phyloP scores from a whole-genome alignment of 1,284 basidiomycete genomes.

The Tilletia walkeri region DNA sequence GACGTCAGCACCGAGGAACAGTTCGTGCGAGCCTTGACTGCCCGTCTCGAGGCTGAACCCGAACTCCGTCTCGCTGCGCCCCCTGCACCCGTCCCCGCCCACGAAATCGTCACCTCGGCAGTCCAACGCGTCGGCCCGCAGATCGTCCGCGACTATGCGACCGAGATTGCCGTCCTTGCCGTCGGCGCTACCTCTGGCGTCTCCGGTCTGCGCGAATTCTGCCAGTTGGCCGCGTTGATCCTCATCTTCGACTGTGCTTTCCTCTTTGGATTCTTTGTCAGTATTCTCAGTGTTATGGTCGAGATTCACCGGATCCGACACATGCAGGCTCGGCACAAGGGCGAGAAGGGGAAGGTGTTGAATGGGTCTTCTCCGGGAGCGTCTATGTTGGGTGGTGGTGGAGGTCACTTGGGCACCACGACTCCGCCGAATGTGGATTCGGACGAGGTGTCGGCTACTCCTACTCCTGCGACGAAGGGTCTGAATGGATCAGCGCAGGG shows the following conservation, averaged over 20 bases:
- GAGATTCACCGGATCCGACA: constrained; percentile 70
- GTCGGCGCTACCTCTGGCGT: constrained; percentile 85
- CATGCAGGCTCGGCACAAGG: constrained; percentile 58
- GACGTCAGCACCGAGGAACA: constrained; percentile 41
- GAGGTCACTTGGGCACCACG: constrained; percentile 23
- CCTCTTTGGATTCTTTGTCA: constrained; percentile 84
- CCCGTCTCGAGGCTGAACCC: constrained; percentile 52
- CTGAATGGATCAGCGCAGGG: not conserved
- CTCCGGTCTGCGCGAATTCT: constrained; percentile 88
- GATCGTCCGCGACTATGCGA: constrained; percentile 86
- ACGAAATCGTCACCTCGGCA: constrained; percentile 78
- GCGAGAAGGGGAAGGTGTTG: constrained; percentile 20
- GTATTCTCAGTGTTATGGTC: constrained; percentile 87
- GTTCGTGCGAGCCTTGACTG: constrained; percentile 55
- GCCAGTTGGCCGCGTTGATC: constrained; percentile 83
- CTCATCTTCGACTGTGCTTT: constrained; percentile 82
- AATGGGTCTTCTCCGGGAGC: not conserved
- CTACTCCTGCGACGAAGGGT: constrained; percentile 29
- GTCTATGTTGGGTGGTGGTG: not conserved
- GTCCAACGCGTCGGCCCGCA: constrained; percentile 74
- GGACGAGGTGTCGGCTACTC: constrained; percentile 34
- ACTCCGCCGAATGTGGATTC: constrained; percentile 48
- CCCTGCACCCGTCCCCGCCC: constrained; percentile 65
- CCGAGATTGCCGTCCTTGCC: constrained; percentile 84
- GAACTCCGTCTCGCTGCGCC: constrained; percentile 60